Percentiles rank a stretch among this genome's conserved stretches.
Conservation (phyloP, 768 basidiomycete species). For the Chalciporus piperatus region DNA sequence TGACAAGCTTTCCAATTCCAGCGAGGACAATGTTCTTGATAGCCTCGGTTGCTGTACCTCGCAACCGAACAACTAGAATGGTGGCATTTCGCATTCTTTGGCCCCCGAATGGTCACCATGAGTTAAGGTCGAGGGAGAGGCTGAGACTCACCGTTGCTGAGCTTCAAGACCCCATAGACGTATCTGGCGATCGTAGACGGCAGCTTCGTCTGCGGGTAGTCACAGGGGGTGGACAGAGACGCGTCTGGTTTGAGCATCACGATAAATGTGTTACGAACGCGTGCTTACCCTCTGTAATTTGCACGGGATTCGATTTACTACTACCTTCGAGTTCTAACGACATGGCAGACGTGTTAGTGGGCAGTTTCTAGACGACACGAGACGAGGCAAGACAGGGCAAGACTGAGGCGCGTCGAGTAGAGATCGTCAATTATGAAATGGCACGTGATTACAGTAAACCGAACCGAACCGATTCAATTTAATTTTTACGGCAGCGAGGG, state of each 20-base stretch:
- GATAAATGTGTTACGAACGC: background rate
- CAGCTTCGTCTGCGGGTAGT: slow-evolving; percentile 53
- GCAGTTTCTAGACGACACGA: background rate
- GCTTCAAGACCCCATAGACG: slow-evolving; percentile 98
- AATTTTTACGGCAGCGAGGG: too few relatives aligned
- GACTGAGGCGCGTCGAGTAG: too few relatives aligned
- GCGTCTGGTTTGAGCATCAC: slow-evolving; percentile 1
- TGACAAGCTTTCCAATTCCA: slow-evolving; percentile 86
- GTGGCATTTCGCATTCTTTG: slow-evolving; percentile 91
- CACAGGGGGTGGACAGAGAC: background rate
- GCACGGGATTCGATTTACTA: slow-evolving; percentile 37
- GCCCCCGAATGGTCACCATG: slow-evolving; percentile 5
- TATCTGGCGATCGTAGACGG: slow-evolving; percentile 95
- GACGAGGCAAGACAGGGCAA: background rate
- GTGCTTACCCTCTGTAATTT: slow-evolving; percentile 66
- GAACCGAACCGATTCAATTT: background rate
- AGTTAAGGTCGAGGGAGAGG: background rate
- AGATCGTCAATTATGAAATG: background rate
- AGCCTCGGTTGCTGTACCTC: slow-evolving; percentile 86
- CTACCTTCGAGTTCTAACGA: slow-evolving; percentile 25
- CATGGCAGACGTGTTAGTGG: slow-evolving; percentile 12
- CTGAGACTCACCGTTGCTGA: slow-evolving; percentile 74
- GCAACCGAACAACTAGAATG: slow-evolving; percentile 75
- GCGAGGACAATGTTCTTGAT: slow-evolving; percentile 98
- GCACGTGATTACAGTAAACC: slow-evolving; percentile 15